Conservation (phyloP, 495 filamentous ascomycete species). For the Tuber borchii region DNA sequence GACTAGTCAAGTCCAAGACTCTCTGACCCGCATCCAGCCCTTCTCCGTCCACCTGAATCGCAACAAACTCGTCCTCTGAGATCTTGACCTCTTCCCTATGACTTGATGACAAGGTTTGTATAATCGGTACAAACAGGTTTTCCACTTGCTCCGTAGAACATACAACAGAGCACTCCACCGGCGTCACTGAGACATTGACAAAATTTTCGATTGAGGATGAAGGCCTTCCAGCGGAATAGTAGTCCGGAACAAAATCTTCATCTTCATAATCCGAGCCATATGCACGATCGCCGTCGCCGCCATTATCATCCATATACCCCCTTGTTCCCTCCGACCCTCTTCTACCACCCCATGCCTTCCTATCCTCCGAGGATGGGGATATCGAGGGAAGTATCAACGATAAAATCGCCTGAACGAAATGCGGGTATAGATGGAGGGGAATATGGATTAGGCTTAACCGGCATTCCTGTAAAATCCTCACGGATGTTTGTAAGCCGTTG, state of each 20-base stretch:
- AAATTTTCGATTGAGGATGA: slow-evolving; percentile 56
- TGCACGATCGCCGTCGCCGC: slow-evolving; percentile 1
- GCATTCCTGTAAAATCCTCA: slow-evolving; percentile 61
- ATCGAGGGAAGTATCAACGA: slow-evolving; percentile 64
- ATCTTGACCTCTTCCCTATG: slow-evolving; percentile 57
- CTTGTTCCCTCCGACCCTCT: not conserved
- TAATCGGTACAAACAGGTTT: slow-evolving; percentile 65
- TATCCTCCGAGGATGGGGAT: slow-evolving; percentile 11
- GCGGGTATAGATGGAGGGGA: slow-evolving; percentile 70
- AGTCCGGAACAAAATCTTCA: slow-evolving; percentile 20
- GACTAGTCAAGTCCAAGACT: slow-evolving; percentile 84
- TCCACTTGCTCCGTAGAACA: slow-evolving; percentile 67
- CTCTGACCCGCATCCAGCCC: slow-evolving; percentile 90
- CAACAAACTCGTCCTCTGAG: slow-evolving; percentile 74
- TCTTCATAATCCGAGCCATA: slow-evolving; percentile 9
- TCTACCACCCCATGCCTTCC: not conserved
- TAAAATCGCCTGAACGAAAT: slow-evolving; percentile 75
- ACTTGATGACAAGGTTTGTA: slow-evolving; percentile 49
- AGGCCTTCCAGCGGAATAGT: slow-evolving; percentile 32
- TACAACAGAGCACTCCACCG: slow-evolving; percentile 86
- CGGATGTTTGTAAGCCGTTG: slow-evolving; percentile 42
- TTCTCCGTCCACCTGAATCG: slow-evolving; percentile 78
- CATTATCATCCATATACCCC: slow-evolving; percentile 7
- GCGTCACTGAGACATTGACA: slow-evolving; percentile 86
- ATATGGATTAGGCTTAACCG: slow-evolving; percentile 85